These are phyloP conservation scores for Coniochaeta sp. DNA, from an alignment of 2,329 filamentous ascomycete species.

Conservation along the genomic window DNA sequence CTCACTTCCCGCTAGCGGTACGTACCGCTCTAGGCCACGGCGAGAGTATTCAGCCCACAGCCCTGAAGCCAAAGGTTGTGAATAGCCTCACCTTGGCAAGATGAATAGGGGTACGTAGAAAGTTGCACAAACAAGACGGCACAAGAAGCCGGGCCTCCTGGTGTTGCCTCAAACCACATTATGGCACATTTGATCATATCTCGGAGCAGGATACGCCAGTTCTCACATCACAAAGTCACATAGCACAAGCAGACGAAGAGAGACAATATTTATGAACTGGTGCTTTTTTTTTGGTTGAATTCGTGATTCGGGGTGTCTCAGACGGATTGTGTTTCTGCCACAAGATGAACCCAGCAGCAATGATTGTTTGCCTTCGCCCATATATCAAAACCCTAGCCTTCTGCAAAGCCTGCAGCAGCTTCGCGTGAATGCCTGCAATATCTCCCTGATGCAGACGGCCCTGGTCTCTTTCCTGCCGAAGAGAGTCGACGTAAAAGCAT, in stretches of 20 bases:
- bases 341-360: conserved; percentile 10
- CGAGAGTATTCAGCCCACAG: not conserved
- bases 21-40: not conserved
- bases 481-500: conserved; percentile 13
- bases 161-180: too few species aligned
- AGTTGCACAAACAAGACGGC: too few species aligned
- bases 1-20: not conserved
- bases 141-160: too few species aligned
- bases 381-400: conserved; percentile 10
- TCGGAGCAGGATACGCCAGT: too few species aligned
- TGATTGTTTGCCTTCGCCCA: conserved; percentile 2
- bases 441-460: conserved; percentile 12
- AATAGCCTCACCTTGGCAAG: not conserved
- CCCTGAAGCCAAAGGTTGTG: not conserved
- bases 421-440: not conserved
- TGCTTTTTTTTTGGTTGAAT: conserved; percentile 7
- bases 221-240: not conserved
- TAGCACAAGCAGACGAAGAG: not conserved
- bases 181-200: too few species aligned
- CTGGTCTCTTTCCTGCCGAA: conserved; percentile 12
- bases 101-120: too few species aligned
- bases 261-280: not conserved
- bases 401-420: conserved; percentile 12
- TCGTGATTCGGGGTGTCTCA: conserved; percentile 15
- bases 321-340: conserved; percentile 16